Conservation (phyloP, 257 asterid genomes). For the Echites panduratus region DNA sequence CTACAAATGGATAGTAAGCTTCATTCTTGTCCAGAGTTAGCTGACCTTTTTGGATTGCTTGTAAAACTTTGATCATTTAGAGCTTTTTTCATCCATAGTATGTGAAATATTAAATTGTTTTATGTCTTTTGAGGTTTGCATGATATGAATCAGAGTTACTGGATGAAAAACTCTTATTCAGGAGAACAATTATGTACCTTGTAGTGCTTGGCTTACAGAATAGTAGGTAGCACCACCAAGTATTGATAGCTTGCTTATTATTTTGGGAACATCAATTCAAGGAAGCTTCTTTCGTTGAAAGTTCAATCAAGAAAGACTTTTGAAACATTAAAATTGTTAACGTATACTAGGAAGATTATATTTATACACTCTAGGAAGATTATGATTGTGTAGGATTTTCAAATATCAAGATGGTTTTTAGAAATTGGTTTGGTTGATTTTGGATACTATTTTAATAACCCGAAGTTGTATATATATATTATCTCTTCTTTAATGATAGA, state of each 20-base stretch:
- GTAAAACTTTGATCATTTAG: not conserved
- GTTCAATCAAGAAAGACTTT: not conserved
- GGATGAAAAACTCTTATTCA: not conserved
- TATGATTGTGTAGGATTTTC: too few relatives aligned
- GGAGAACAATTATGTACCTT: not conserved
- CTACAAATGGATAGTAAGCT: conserved; percentile 69
- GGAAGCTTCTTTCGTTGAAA: not conserved
- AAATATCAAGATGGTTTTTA: too few relatives aligned
- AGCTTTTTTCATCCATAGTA: not conserved
- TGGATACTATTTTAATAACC: too few relatives aligned
- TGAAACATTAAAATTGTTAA: not conserved
- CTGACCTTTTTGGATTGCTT: not conserved
- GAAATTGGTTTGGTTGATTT: too few relatives aligned
- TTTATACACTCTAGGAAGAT: too few relatives aligned
- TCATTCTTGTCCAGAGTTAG: conserved; percentile 9
- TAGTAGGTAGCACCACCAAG: not conserved
- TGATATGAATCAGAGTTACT: not conserved
- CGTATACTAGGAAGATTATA: too few relatives aligned
- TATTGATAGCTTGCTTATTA: not conserved
- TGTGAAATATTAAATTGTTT: not conserved
- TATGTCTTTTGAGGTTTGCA: not conserved
- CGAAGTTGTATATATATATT: too few relatives aligned
- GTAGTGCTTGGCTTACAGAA: not conserved
- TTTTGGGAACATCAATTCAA: not conserved
- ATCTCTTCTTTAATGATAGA: too few relatives aligned